Percentiles rank a stretch among this genome's conserved stretches.
phyloP scores from a whole-genome alignment of 306 rosid genomes.

The Vigna reflexopilosa region DNA sequence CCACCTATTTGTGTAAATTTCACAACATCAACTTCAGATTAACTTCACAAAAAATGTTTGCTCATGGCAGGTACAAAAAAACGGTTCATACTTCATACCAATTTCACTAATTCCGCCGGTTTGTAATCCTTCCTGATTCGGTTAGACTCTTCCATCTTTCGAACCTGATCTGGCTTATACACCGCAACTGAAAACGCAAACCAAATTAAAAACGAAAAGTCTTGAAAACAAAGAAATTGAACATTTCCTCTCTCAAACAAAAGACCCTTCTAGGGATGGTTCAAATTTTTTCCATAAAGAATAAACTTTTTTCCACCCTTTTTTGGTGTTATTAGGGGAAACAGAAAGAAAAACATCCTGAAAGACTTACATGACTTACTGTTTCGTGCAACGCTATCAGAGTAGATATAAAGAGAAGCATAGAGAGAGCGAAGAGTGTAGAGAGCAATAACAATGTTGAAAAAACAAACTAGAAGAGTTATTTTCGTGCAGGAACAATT shows the following conservation, averaged over 20 bases:
- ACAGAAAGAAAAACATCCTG: neutral
- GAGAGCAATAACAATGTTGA: slow-evolving; percentile 93
- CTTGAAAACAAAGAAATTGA: neutral
- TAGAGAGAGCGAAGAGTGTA: slow-evolving; percentile 86
- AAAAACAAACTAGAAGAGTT: slow-evolving; percentile 73
- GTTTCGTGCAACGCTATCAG: slow-evolving; percentile 66
- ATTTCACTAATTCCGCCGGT: slow-evolving; percentile 75
- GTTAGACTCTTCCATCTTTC: slow-evolving; percentile 83
- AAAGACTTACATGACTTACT: slow-evolving; percentile 51
- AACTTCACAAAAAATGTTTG: slow-evolving; percentile 32
- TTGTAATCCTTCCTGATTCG: slow-evolving; percentile 70
- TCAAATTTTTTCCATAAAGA: slow-evolving; percentile 18
- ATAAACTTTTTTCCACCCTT: slow-evolving; percentile 1
- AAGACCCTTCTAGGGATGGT: neutral
- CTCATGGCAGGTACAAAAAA: slow-evolving; percentile 1
- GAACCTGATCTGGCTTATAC: slow-evolving; percentile 91
- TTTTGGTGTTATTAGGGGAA: neutral
- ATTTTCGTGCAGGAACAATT: slow-evolving; percentile 83
- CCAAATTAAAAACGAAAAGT: slow-evolving; percentile 7
- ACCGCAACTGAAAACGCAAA: slow-evolving; percentile 57
- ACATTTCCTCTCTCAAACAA: slow-evolving; percentile 11
- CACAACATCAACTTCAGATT: slow-evolving; percentile 33
- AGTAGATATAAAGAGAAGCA: slow-evolving; percentile 84
- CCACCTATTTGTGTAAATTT: slow-evolving; percentile 59
- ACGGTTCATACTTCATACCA: slow-evolving; percentile 57